Conservation (phyloP, 2,329 filamentous ascomycete species). For the Massarina eburnea region DNA sequence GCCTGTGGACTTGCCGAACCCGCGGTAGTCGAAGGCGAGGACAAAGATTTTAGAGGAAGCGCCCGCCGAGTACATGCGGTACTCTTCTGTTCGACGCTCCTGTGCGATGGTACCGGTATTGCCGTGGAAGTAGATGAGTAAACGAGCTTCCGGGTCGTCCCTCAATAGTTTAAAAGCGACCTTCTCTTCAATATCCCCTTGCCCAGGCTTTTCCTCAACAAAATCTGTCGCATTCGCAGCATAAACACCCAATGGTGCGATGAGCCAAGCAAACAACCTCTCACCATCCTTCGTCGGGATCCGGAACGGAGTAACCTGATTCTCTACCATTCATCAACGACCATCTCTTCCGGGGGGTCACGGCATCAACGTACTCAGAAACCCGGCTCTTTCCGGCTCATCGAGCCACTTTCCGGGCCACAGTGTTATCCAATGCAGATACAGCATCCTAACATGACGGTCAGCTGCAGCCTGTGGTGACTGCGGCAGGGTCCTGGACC, state of each 20-base stretch:
- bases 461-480: conserved; percentile 5
- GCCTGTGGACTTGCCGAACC: conserved; percentile 81
- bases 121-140: conserved; percentile 57
- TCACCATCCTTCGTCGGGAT: conserved; percentile 72
- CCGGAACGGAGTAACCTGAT: conserved; percentile 84
- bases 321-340: conserved; percentile 55
- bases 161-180: conserved; percentile 54
- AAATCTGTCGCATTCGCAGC: conserved; percentile 66
- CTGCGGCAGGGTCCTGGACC: conserved; percentile 3
- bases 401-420: conserved; percentile 39
- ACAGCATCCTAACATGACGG: conserved; percentile 32
- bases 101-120: conserved; percentile 81
- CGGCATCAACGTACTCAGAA: conserved; percentile 29
- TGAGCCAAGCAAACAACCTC: conserved; percentile 85
- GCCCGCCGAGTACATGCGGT: conserved; percentile 73
- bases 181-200: conserved; percentile 51
- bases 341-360: neutral
- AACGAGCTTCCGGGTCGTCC: conserved; percentile 54
- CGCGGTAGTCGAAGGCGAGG: conserved; percentile 87
- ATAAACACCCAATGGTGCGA: conserved; percentile 78
- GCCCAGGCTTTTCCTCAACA: conserved; percentile 50
- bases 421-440: conserved; percentile 38
- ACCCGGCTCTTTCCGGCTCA: conserved; percentile 41
- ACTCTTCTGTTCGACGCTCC: conserved; percentile 72
- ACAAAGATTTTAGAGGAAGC: conserved; percentile 60